phyloP scores from a whole-genome alignment of 352 stramenopile genomes.

The Phytopythium delawarense region DNA sequence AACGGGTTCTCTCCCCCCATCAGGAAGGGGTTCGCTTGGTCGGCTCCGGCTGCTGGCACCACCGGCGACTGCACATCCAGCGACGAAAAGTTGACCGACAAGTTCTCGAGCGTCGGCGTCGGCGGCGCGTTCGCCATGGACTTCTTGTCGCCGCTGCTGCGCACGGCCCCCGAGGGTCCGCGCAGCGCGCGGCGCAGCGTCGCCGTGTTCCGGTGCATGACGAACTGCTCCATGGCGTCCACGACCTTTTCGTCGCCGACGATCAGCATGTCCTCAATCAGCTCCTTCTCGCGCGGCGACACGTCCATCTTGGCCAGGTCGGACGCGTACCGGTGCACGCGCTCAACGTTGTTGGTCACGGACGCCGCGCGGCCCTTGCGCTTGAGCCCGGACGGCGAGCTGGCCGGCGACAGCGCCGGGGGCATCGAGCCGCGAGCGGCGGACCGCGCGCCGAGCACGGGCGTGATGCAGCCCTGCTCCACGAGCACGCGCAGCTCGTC shows the following conservation, averaged over 20 bases:
- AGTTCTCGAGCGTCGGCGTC: constrained; percentile 34
- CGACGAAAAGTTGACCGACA: constrained; percentile 52
- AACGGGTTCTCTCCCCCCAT: constrained; percentile 38
- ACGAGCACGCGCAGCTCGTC: constrained; percentile 68
- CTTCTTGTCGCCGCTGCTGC: constrained; percentile 10
- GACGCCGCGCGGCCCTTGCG: constrained; percentile 67
- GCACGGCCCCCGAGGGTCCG: constrained; percentile 23
- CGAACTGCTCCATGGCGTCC: constrained; percentile 78
- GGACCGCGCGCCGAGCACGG: constrained; percentile 26
- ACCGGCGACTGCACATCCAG: constrained; percentile 44
- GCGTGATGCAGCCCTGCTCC: constrained; percentile 69
- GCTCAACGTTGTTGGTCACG: constrained; percentile 62
- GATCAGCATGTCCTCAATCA: constrained; percentile 70
- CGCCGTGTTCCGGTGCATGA: constrained; percentile 46
- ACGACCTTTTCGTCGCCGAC: constrained; percentile 69
- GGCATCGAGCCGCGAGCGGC: constrained; percentile 1
- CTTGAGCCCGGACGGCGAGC: constrained; percentile 57
- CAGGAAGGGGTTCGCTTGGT: constrained; percentile 40
- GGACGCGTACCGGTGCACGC: constrained; percentile 61
- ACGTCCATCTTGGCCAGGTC: constrained; percentile 69
- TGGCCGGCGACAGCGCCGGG: constrained; percentile 19
- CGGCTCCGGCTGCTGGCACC: constrained; percentile 10
- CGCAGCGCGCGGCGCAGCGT: constrained; percentile 44
- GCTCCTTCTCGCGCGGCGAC: constrained; percentile 48
- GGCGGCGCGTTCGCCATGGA: constrained; percentile 1